Percentiles rank a stretch among this genome's conserved stretches.
Evolutionary conservation across 257 asterid species (phyloP).

Genomic region (Lavandula angustifolia): DNA sequence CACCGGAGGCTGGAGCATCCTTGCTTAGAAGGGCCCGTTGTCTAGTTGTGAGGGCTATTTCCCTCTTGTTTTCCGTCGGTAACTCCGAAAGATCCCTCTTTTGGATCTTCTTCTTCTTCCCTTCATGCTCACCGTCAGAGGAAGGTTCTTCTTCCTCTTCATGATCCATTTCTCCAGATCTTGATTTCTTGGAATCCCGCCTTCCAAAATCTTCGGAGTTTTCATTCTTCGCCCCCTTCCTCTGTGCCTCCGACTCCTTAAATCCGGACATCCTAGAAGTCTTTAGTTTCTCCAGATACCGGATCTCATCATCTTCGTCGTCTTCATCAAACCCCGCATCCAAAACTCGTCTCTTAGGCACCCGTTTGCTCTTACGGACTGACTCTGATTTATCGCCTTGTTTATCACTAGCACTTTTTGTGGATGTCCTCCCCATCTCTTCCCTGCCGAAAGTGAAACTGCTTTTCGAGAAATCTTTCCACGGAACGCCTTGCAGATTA

Average conservation of each 20-base stretch:
- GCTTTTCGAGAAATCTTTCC: constrained; percentile 64
- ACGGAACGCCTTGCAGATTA: constrained; percentile 56
- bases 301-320: constrained; percentile 70
- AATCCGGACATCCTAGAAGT: constrained; percentile 45
- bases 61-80: constrained; percentile 67
- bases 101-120: constrained; percentile 55
- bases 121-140: constrained; percentile 36
- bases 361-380: constrained; percentile 89
- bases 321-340: constrained; percentile 76
- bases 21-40: constrained; percentile 77
- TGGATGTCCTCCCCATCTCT: constrained; percentile 41
- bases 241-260: constrained; percentile 47
- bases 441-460: constrained; percentile 53
- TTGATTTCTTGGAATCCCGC: constrained; percentile 48
- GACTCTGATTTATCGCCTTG: constrained; percentile 64
- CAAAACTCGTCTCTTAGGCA: constrained; percentile 70
- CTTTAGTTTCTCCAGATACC: constrained; percentile 86
- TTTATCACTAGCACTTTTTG: background rate
- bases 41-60: constrained; percentile 83
- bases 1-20: constrained; percentile 49
- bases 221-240: constrained; percentile 28
- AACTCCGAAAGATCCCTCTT: constrained; percentile 64
- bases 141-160: constrained; percentile 52
- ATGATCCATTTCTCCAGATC: constrained; percentile 63
- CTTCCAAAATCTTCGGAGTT: constrained; percentile 48